phyloP scores from a whole-genome alignment of 2,329 filamentous ascomycete genomes.

The Pseudogymnoascus sp. region DNA sequence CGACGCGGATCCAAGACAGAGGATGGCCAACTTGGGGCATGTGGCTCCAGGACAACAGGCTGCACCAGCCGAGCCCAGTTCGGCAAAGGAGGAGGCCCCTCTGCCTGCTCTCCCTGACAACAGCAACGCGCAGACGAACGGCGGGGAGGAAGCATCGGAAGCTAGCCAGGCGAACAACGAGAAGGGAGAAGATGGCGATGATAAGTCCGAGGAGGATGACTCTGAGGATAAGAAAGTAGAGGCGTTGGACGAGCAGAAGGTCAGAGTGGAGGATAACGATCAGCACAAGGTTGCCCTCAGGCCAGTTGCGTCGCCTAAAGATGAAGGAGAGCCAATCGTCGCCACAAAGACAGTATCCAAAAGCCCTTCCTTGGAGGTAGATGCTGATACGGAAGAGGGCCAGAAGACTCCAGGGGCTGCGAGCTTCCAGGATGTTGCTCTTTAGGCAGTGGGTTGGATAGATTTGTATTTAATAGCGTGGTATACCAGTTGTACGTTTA shows the following conservation, averaged over 20 bases:
- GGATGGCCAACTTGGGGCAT: slow-evolving; percentile 21
- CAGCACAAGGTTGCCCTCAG: slow-evolving; percentile 45
- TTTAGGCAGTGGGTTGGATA: slow-evolving; percentile 31
- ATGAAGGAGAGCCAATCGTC: slow-evolving; percentile 22
- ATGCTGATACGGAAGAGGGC: slow-evolving; percentile 9
- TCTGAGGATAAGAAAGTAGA: slow-evolving; percentile 25
- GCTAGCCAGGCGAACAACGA: neutral
- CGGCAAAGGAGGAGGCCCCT: slow-evolving; percentile 16
- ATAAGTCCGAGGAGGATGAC: slow-evolving; percentile 18
- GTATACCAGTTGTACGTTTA: slow-evolving; percentile 9
- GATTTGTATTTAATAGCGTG: slow-evolving; percentile 9
- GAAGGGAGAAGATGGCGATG: slow-evolving; percentile 20
- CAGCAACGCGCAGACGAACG: slow-evolving; percentile 20
- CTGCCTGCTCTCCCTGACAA: slow-evolving; percentile 18
- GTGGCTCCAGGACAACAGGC: slow-evolving; percentile 12
- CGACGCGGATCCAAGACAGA: slow-evolving; percentile 56
- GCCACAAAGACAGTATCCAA: neutral
- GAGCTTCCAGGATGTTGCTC: slow-evolving; percentile 56
- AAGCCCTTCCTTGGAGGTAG: slow-evolving; percentile 6
- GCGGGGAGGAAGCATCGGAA: slow-evolving; percentile 18
- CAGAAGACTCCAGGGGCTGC: slow-evolving; percentile 43
- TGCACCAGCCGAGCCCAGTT: slow-evolving; percentile 14
- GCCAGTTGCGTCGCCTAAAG: slow-evolving; percentile 28
- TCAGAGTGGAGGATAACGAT: slow-evolving; percentile 46
- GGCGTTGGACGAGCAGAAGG: slow-evolving; percentile 45